Evolutionary conservation across 2,329 filamentous ascomycete genomes (phyloP).

Genomic region (Fusarium veterinarium): DNA sequence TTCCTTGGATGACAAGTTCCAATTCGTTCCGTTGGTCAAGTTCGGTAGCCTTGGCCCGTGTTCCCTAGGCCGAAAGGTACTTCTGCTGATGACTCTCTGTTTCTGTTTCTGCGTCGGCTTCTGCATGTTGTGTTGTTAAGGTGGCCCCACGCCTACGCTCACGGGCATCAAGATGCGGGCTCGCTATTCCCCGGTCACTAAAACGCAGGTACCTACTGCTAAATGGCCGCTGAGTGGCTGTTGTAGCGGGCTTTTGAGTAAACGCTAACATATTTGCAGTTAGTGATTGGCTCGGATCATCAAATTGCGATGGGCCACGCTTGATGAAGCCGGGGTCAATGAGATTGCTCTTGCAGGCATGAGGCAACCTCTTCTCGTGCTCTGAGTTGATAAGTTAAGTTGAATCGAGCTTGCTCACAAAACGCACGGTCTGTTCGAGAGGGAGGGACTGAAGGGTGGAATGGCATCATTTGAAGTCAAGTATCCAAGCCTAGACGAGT

Average conservation of each 20-base stretch:
- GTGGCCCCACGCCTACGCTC: constrained; percentile 20
- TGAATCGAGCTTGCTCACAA: constrained; percentile 5
- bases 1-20: constrained; percentile 26
- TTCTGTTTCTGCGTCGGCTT: neutral
- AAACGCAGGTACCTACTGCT: constrained; percentile 33
- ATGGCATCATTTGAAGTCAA: constrained; percentile 19
- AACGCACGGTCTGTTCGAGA: neutral
- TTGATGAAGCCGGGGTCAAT: constrained; percentile 39
- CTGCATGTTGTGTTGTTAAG: constrained; percentile 22
- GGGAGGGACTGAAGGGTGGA: neutral
- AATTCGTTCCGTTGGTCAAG: constrained; percentile 8
- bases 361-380: constrained; percentile 36
- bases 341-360: constrained; percentile 45
- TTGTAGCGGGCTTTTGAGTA: constrained; percentile 19
- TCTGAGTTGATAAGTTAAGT: neutral
- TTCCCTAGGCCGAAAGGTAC: constrained; percentile 18
- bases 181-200: constrained; percentile 18
- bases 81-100: neutral
- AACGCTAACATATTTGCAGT: constrained; percentile 12
- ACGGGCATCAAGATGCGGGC: constrained; percentile 4
- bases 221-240: constrained; percentile 37
- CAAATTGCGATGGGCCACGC: constrained; percentile 44
- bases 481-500: neutral
- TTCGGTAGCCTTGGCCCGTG: constrained; percentile 16
- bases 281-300: constrained; percentile 35